Base-by-base conservation (phyloP, 2,329 filamentous ascomycete species). In the Kalmusia sp. region DNA sequence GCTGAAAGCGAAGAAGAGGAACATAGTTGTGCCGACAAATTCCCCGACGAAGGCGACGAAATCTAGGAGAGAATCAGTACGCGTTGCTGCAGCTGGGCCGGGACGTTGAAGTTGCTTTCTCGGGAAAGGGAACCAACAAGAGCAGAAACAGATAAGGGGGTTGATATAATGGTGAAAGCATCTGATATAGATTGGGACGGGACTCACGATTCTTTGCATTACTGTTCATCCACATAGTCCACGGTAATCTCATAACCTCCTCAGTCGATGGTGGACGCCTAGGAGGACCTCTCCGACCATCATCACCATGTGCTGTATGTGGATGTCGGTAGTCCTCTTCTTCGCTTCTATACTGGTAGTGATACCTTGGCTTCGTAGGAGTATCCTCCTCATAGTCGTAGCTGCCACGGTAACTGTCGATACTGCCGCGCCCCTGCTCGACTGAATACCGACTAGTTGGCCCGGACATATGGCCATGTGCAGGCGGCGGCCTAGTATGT, bases 11-110 rank as follows among this genome's bases (percentile, higher is more conserved):
- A 80, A 77, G 68, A 73, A 79, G 27, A 80, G 68, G 49, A 80
- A 79, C 53, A 79, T 71, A 6, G 75, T 73, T 1, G 77, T 79
- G 22, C 77, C 77, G 6, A 78, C 74, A 40, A 75, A 78, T 48
- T 79, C 77, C 74, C 79, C 79, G 8, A 79, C 60, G 65, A 79
- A 78, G 47, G 79, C 77, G 19, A 80, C 72, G 55, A 80, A 65
- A 47, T 72, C 65, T 62, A 45, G 4, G n/a, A 28, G 4, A 54
- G 8, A 6, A 39, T 64, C 41, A 65, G 55, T 80, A 82, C 67
- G 74, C 68, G 14, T 79, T 68, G 65, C 82, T 28, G 37, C 7
- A 49, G 25, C 25, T 80, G 34, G 45, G 45, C 25, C 45, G 54
- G 37, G 48, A 54, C 21, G 12, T 41, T 17, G 38, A 5, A 3